Evolutionary conservation across 495 filamentous ascomycete species (phyloP), one percentile per base, ranked within the genome.

Genomic region (Astrothelium macrocarpum): DNA sequence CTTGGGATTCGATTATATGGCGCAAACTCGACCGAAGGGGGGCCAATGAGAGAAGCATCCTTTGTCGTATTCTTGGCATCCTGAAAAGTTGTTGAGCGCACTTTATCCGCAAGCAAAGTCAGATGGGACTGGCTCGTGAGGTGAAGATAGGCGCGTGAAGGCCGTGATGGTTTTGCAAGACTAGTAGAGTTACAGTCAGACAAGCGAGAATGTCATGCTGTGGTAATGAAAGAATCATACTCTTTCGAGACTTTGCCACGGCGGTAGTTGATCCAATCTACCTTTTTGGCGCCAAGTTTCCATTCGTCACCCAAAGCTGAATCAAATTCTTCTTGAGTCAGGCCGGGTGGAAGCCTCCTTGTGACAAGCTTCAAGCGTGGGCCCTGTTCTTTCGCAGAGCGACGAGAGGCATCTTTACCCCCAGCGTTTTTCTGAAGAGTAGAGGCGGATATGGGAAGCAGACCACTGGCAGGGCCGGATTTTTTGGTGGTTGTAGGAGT

Each of bases 181-280:
- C 88, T 96, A 65, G 60, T 62, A 56, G 32, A 3, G 56, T 3
- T 59, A 62, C 9, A 23, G 31, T 31, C 14, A 60, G 53, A 9
- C 36, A 16, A 29, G 59, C 3, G 34, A 11, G 3, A 58, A 14
- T 65, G 36, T 28, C 2, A 20, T 45, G n/a, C 25, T n/a, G n/a
- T n/a, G n/a, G n/a, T n/a, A n/a, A 32, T 31, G 3, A n/a, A 4
- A n/a, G 28, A 34, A n/a, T 75, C 81, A 71, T 71, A 96, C 92
- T 97, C 90, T 70, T 88, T 89, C 2, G 93, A 94, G 28, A 92
- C 78, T 70, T 95, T 95, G 68, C 94, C 94, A 31, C 84, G 78
- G 66, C 85, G 84, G 76, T 87, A 98, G 36, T 78, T 74, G 59
- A 86, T 77, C 88, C 88, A 96, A 69, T 95, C 92, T 5, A 92